Conservation (phyloP, 768 basidiomycete species). For the Kwoniella newhampshirensis region DNA sequence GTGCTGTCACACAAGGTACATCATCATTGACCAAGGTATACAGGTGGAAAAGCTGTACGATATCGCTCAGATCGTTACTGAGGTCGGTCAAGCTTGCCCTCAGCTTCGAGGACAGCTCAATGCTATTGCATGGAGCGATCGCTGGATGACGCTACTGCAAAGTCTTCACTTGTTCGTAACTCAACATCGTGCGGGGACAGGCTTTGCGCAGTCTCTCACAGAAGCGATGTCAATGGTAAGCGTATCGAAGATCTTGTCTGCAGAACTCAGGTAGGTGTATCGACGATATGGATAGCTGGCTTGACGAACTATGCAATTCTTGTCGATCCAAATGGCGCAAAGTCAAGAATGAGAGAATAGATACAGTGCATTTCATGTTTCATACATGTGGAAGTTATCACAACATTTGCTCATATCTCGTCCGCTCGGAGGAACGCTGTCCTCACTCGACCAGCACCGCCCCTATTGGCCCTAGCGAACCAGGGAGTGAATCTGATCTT, state of each 20-base stretch:
- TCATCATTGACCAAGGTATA: not conserved
- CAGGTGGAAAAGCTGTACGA: slow-evolving; percentile 42
- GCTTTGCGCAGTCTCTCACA: too few relatives aligned
- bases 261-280: too few relatives aligned
- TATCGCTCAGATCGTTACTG: slow-evolving; percentile 28
- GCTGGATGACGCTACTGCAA: slow-evolving; percentile 21
- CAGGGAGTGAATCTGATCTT: slow-evolving; percentile 30
- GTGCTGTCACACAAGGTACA: slow-evolving; percentile 1
- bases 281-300: too few relatives aligned
- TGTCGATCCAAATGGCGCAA: too few relatives aligned
- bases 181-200: too few relatives aligned
- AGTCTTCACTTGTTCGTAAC: slow-evolving; percentile 12
- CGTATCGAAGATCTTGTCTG: too few relatives aligned
- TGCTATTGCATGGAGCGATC: slow-evolving; percentile 6
- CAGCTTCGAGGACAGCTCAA: slow-evolving; percentile 4
- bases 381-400: too few relatives aligned
- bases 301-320: too few relatives aligned
- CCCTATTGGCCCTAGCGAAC: slow-evolving; percentile 37
- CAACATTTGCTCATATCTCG: slow-evolving; percentile 6
- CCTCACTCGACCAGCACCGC: slow-evolving; percentile 31
- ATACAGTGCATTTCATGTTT: too few relatives aligned
- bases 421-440: slow-evolving; percentile 24
- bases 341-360: too few relatives aligned
- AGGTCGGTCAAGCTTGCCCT: slow-evolving; percentile 16
- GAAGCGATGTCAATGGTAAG: too few relatives aligned